These are phyloP conservation scores for Podospora appendiculata DNA, from an alignment of 495 filamentous ascomycete genomes.

Conservation along the genomic window DNA sequence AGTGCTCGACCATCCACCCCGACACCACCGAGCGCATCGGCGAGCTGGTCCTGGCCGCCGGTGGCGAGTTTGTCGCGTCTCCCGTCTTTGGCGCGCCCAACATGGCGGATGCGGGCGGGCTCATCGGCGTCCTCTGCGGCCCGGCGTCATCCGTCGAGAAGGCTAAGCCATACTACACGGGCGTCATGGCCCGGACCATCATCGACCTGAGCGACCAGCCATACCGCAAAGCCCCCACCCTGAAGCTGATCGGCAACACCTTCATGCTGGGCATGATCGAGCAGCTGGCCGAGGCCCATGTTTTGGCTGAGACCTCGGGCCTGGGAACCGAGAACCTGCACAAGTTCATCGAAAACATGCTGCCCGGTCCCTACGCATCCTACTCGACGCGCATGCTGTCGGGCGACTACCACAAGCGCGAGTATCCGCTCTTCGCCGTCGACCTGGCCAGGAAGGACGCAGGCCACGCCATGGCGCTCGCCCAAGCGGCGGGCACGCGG, in stretches of 20 bases:
- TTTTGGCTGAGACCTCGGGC: conserved; percentile 73
- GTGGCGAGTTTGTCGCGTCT: conserved; percentile 68
- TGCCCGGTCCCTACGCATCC: conserved; percentile 53
- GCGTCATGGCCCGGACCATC: conserved; percentile 63
- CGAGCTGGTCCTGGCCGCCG: conserved; percentile 43
- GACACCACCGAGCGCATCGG: conserved; percentile 64
- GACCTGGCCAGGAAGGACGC: conserved; percentile 83
- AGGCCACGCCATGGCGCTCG: conserved; percentile 63
- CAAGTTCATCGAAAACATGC: conserved; percentile 58
- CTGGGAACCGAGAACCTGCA: conserved; percentile 63
- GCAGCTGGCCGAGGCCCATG: conserved; percentile 65
- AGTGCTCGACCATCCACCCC: conserved; percentile 84
- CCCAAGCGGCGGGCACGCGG: conserved; percentile 50
- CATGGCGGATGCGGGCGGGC: conserved; percentile 65
- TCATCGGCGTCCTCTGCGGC: conserved; percentile 74
- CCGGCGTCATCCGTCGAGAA: conserved; percentile 50
- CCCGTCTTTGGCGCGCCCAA: conserved; percentile 80
- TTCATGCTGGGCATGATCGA: conserved; percentile 82
- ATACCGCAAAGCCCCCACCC: conserved; percentile 47
- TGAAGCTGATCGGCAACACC: conserved; percentile 84
- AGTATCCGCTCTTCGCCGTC: conserved; percentile 74
- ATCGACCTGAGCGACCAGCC: conserved; percentile 63
- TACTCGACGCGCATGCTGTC: conserved; percentile 67
- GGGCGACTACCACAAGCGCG: conserved; percentile 61
- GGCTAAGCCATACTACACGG: conserved; percentile 66